These are phyloP conservation scores for Epichloe gansuensis DNA, from an alignment of 2,329 filamentous ascomycete genomes.

Conservation along the genomic window DNA sequence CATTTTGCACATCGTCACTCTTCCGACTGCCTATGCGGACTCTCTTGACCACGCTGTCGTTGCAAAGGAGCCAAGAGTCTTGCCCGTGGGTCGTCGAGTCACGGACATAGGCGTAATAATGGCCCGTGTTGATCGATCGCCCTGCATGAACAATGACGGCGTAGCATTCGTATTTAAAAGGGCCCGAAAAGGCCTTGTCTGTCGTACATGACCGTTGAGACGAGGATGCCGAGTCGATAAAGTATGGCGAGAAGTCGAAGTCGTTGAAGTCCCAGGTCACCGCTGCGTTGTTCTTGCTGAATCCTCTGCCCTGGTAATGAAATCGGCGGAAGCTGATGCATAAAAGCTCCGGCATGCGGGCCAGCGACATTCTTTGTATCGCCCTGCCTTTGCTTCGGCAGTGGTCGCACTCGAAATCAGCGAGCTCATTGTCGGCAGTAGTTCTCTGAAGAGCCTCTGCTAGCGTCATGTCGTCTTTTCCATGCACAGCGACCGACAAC, in stretches of 20 bases:
- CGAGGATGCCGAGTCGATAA: conserved; percentile 17
- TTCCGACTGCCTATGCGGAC: conserved; percentile 28
- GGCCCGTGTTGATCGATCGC: conserved; percentile 52
- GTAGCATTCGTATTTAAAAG: conserved; percentile 74
- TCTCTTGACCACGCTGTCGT: conserved; percentile 30
- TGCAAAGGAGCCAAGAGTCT: conserved; percentile 35
- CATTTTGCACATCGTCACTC: conserved; percentile 21
- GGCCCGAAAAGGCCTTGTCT: conserved; percentile 32
- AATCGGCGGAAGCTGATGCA: conserved; percentile 62
- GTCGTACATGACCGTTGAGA: conserved; percentile 13
- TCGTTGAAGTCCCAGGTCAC: conserved; percentile 67
- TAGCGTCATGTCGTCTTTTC: conserved; percentile 22
- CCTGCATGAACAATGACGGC: conserved; percentile 72
- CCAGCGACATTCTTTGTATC: conserved; percentile 60
- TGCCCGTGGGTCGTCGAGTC: conserved; percentile 35
- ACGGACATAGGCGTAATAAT: conserved; percentile 64
- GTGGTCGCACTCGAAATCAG: conserved; percentile 59
- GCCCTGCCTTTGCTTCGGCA: conserved; percentile 58
- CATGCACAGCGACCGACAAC: conserved; percentile 30
- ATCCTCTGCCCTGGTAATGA: conserved; percentile 25
- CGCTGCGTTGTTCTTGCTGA: conserved; percentile 54
- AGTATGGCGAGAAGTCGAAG: conserved; percentile 40
- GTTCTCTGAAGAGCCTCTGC: conserved; percentile 58
- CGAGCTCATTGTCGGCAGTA: conserved; percentile 52
- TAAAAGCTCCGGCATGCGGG: conserved; percentile 65